A percentile compares a stretch with the other conserved stretches of the same genome.
These are phyloP conservation scores for Turnera subulata DNA, from an alignment of 345 rosid genomes.

Conservation along the genomic window DNA sequence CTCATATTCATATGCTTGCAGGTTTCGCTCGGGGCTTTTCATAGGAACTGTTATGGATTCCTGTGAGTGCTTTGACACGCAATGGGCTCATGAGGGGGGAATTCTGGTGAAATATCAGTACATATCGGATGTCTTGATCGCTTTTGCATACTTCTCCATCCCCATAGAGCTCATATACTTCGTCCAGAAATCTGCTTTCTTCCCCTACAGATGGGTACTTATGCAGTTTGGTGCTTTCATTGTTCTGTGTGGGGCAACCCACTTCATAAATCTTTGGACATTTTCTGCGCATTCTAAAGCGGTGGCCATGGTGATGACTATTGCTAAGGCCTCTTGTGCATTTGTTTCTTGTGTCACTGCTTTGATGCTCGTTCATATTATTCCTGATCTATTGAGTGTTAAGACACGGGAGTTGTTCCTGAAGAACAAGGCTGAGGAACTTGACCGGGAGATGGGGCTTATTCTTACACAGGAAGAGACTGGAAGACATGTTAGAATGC, in stretches of 20 bases:
- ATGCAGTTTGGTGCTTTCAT: slow-evolving; percentile 96
- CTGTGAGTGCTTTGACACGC: slow-evolving; percentile 77
- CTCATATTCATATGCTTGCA: too few species aligned
- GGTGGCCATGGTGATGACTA: slow-evolving; percentile 77
- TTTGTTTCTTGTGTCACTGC: slow-evolving; percentile 86
- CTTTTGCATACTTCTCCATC: slow-evolving; percentile 90
- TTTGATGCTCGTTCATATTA: slow-evolving; percentile 83
- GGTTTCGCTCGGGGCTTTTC: slow-evolving; percentile 21
- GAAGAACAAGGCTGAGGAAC: slow-evolving; percentile 82
- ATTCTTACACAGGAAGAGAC: slow-evolving; percentile 91
- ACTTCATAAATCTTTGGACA: slow-evolving; percentile 87
- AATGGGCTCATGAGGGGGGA: slow-evolving; percentile 71
- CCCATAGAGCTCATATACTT: slow-evolving; percentile 85
- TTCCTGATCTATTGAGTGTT: slow-evolving; percentile 79
- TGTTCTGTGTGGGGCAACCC: slow-evolving; percentile 93
- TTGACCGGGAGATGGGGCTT: slow-evolving; percentile 85
- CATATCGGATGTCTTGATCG: slow-evolving; percentile 80
- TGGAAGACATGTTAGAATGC: slow-evolving; percentile 90
- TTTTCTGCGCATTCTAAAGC: slow-evolving; percentile 70
- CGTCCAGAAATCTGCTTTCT: slow-evolving; percentile 82
- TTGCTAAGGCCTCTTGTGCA: slow-evolving; percentile 82
- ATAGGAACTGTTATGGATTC: slow-evolving; percentile 54
- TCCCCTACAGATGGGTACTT: slow-evolving; percentile 95
- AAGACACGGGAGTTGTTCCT: slow-evolving; percentile 76
- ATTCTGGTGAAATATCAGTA: slow-evolving; percentile 85